Evolutionary conservation across 148 eudicot genomes (phyloP), one percentile per base, ranked within the genome.

Genomic region (Chenopodium berlandieri): DNA sequence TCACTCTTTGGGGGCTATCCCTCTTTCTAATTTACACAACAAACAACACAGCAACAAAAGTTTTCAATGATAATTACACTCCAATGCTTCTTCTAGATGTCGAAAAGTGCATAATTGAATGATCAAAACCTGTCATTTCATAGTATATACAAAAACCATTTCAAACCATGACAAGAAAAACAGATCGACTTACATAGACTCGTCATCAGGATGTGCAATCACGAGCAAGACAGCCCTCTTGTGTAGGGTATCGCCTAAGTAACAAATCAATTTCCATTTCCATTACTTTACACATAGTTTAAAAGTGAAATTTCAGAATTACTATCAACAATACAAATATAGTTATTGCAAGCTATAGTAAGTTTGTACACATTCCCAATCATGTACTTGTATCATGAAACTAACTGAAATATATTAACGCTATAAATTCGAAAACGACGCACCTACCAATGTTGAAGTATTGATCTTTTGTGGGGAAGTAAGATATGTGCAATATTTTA

Each of bases 201-300:
- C 99, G 50, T 96, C 99, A 88, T 96, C 99, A 47, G 99, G 99
- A 86, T 96, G 99, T 56, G 97, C 97, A 82, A 92, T 89, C 52
- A 96, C 95, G 75, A 96, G 89, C 88, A 96, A 86, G 40, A 89
- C 88, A 74, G 88, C 88, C 81, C 79, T 96, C 86, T 80, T 89
- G 20, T 40, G 82, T 72, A 78, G 27, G 73, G 72, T 19, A 48
- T 87, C 82, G 71, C 86, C 87, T 82, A 72, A 34, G 31, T 30
- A 22, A n/a, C 40, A 40, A 76, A 47, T 69, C 2, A 75, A 80
- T 20, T 63, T 20, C 14, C n/a, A 80, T 20, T 63, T 20, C 14
- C n/a, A 65, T 84, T 73, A 25, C 27, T 66, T 9, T 2, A 66
- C 27, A 68, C 71, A 68, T 11, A 20, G 10, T 62, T 62, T 2